Conservation (phyloP, 2,329 filamentous ascomycete genomes). For the Polychaeton citri region DNA sequence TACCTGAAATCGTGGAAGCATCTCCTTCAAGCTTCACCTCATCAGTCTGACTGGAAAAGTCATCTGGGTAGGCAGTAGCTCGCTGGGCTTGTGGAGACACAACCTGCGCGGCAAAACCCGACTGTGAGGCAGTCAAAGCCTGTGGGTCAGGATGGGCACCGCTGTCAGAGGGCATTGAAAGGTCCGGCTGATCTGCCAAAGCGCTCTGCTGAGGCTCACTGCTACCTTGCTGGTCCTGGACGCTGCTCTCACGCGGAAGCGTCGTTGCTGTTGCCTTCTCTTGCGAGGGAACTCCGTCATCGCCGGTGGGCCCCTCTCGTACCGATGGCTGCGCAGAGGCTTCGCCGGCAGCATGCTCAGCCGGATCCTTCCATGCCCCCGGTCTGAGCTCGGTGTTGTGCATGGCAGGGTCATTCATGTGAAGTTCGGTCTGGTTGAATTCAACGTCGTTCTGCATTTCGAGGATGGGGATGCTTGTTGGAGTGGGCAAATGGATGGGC, state of each 20-base stretch:
- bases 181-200: not conserved
- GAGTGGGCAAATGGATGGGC: constrained; percentile 54
- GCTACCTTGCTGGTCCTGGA: not conserved
- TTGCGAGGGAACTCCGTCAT: not conserved
- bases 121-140: not conserved
- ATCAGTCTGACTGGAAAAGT: constrained; percentile 10
- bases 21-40: constrained; percentile 4
- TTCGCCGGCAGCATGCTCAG: constrained; percentile 7
- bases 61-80: not conserved
- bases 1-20: not conserved
- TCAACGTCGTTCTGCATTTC: constrained; percentile 59
- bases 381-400: constrained; percentile 20
- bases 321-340: not conserved
- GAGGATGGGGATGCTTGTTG: constrained; percentile 55
- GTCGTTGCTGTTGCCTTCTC: not conserved
- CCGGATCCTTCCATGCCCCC: constrained; percentile 19
- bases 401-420: constrained; percentile 29
- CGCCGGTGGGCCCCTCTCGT: not conserved
- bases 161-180: too few species aligned
- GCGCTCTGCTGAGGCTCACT: not conserved
- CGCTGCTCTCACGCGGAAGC: not conserved
- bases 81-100: not conserved
- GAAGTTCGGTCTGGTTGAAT: constrained; percentile 54
- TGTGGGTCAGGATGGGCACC: not conserved
- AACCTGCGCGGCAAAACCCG: not conserved